phyloP scores from a whole-genome alignment of 228 moss, liverwort and hornwort genomes.

The Sphagnum magellanicum region DNA sequence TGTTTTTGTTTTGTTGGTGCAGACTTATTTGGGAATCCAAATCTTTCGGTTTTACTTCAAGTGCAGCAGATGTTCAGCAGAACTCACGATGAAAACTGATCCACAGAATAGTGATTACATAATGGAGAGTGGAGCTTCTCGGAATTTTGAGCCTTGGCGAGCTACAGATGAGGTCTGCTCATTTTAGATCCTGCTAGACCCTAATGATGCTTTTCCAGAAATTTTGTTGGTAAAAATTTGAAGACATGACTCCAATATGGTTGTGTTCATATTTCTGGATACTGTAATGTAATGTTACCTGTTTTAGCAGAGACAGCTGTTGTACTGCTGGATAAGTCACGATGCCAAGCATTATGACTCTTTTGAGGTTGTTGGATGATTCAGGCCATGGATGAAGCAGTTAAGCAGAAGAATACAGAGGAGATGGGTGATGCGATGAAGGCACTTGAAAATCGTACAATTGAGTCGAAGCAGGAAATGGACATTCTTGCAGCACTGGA shows the following conservation, averaged over 20 bases:
- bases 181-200: background rate
- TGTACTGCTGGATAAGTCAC: background rate
- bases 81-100: slow-evolving; percentile 90
- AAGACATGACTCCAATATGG: background rate
- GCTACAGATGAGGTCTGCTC: slow-evolving; percentile 72
- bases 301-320: background rate
- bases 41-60: slow-evolving; percentile 94
- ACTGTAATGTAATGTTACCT: background rate
- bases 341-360: background rate
- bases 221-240: background rate
- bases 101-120: slow-evolving; percentile 90
- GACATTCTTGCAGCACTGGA: slow-evolving; percentile 94
- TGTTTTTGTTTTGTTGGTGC: slow-evolving; percentile 3
- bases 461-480: slow-evolving; percentile 98
- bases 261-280: background rate
- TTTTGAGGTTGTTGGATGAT: background rate
- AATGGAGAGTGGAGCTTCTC: slow-evolving; percentile 87
- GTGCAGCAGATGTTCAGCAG: slow-evolving; percentile 87
- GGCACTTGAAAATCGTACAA: slow-evolving; percentile 82
- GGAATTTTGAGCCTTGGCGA: slow-evolving; percentile 98
- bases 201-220: too few relatives aligned
- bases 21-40: slow-evolving; percentile 89
- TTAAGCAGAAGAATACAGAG: slow-evolving; percentile 72
- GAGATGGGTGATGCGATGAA: slow-evolving; percentile 97
- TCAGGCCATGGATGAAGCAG: slow-evolving; percentile 81